Base-by-base conservation (phyloP, 2,329 filamentous ascomycete genomes). In the Colletotrichum caudatum region DNA sequence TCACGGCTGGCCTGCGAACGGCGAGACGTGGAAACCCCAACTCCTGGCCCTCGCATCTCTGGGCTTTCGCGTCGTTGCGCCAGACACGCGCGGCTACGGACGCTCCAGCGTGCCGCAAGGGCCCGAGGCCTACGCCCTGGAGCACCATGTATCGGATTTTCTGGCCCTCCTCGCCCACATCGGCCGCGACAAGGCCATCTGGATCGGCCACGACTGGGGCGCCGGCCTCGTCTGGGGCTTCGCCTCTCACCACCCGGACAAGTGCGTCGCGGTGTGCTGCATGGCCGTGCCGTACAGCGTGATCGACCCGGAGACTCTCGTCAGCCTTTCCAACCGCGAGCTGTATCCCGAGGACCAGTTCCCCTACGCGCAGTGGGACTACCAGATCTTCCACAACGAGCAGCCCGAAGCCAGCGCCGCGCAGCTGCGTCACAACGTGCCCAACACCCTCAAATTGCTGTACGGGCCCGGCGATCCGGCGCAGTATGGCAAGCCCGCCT, bases 121-220 rank as follows among this genome's bases (percentile, higher is more conserved):
- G n/a, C n/a, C 64, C 1, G 56, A 71, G 0, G 70, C 76, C 37
- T 83, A 83, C 58, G 74, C 76, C 1, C 76, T 80, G 1, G 78
- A 79, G 50, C 64, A 76, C 0, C 77, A 82, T 68, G 74, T 79
- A 5, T 76, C 78, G 41, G 81, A 82, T 33, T 58, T 82, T 61
- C 57, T 78, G 1, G 78, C 81, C 16, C 75, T 84, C 0, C 76
- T 84, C 0, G 75, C 75, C 26, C 74, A 78, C 33, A 72, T 80
- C 0, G 64, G 66, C 23, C 75, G 84, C 26, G 69, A 77, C 0
- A 78, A 79, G 9, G 84, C 84, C 1, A 75, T 87, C n/a, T 87
- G 85, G 84, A 76, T 85, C 44, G 83, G 79, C 16, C 84, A 86
- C 69, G 83, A 85, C 73, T 85, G 84, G 84, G 79, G 79, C 58